phyloP scores from a whole-genome alignment of 306 rosid species.

The Leucaena leucocephala region DNA sequence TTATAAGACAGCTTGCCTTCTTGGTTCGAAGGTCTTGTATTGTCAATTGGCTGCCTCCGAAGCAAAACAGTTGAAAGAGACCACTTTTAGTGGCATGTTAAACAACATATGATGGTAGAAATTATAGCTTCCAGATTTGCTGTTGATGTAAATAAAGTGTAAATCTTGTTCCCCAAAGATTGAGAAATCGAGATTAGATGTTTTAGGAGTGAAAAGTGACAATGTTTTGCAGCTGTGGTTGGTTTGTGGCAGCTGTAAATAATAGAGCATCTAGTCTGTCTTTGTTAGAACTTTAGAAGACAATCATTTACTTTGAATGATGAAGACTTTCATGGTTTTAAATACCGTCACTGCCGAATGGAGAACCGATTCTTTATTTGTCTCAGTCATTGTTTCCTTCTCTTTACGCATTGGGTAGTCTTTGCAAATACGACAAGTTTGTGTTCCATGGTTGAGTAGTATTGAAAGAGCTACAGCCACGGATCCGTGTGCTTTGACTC shows the following conservation, averaged over 20 bases:
- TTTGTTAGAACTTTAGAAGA: background rate
- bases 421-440: too few relatives aligned
- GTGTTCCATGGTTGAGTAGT: background rate
- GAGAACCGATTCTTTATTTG: slow-evolving; percentile 16
- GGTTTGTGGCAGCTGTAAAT: slow-evolving; percentile 1
- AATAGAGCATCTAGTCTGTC: slow-evolving; percentile 7
- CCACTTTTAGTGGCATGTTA: background rate
- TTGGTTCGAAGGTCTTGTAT: slow-evolving; percentile 33
- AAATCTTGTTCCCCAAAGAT: background rate
- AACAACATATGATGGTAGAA: slow-evolving; percentile 3
- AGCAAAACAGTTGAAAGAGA: background rate
- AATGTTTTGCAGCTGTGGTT: background rate
- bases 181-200: slow-evolving; percentile 1
- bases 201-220: slow-evolving; percentile 18
- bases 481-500: too few relatives aligned
- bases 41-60: background rate
- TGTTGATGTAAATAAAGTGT: background rate
- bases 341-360: background rate
- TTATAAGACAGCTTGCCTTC: slow-evolving; percentile 22
- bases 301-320: background rate
- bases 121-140: slow-evolving; percentile 5
- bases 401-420: background rate
- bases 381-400: background rate
- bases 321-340: slow-evolving; percentile 13
- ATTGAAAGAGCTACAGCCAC: too few relatives aligned